These are phyloP conservation scores for Boletus rubescentipes DNA, from an alignment of 768 basidiomycete genomes.

Conservation along the genomic window DNA sequence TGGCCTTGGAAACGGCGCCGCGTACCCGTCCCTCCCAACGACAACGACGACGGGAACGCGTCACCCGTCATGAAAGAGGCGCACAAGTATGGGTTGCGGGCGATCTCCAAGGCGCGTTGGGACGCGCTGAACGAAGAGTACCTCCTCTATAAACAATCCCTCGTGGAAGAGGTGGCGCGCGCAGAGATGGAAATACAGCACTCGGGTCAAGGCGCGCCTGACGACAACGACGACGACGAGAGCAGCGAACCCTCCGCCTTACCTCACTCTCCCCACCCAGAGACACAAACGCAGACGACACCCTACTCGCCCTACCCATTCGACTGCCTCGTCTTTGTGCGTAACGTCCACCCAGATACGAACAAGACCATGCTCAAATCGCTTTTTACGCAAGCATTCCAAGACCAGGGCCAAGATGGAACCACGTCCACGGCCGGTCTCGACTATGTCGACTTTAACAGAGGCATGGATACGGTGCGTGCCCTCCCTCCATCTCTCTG, in stretches of 20 bases:
- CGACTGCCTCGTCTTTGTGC: conserved; percentile 68
- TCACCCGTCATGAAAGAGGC: conserved; percentile 41
- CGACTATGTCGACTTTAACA: conserved; percentile 80
- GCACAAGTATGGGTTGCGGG: conserved; percentile 56
- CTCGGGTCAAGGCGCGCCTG: not conserved
- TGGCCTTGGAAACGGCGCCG: conserved; percentile 56
- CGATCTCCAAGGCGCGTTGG: conserved; percentile 60
- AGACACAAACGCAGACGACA: conserved; percentile 9
- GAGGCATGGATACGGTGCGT: conserved; percentile 71
- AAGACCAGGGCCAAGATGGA: not conserved
- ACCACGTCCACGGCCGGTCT: conserved; percentile 34
- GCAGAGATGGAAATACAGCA: conserved; percentile 1
- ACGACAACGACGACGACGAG: too few species aligned
- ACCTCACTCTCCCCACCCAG: too few species aligned
- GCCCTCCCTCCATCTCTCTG: not conserved
- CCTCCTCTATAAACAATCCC: conserved; percentile 52
- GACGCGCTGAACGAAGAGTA: conserved; percentile 67
- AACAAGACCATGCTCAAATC: conserved; percentile 78
- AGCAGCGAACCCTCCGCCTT: not conserved
- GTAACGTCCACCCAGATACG: conserved; percentile 68
- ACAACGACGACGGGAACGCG: not conserved
- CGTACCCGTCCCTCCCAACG: not conserved
- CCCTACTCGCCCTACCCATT: conserved; percentile 50
- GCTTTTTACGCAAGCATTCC: conserved; percentile 50
- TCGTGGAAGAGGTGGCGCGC: conserved; percentile 47